Evolutionary conservation across 306 rosid species (phyloP), one percentile per base, ranked within the genome.

Genomic region (Myrica gale): DNA sequence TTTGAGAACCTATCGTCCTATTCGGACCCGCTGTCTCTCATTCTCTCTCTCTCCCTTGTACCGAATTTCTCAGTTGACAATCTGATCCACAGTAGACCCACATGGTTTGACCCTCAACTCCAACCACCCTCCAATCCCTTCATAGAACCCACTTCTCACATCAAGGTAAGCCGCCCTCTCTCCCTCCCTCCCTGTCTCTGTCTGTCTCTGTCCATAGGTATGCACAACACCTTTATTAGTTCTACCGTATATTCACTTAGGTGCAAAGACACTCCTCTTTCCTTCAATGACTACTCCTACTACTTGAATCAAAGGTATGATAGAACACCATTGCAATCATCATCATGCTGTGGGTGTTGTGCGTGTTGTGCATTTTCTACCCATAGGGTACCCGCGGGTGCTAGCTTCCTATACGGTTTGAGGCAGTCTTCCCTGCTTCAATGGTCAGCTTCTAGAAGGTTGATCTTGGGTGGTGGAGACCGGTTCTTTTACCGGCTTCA

Each of bases 381-480:
- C 20, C 80, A 75, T 13, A 84, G 85, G 86, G 75, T 83, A 51
- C 70, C 90, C 69, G 12, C 78, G 57, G 80, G 69, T 76, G 72
- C 89, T 74, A 74, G 79, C 74, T 78, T 78, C 81, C 72, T 88
- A 11, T 85, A 70, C 85, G 99, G 98, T 54, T 79, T 89, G 82
- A 90, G 93, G 87, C 99, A 96, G 71, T 92, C 92, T 57, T 48
- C 90, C 51, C 70, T 95, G 80, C 91, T 95, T 83, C 97, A 85
- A 48, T 78, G 89, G 85, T 81, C 96, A 37, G 85, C 86, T 72
- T 85, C 85, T 79, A 90, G 92, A 83, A 90, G 91, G 86, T 74
- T 96, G 84, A 74, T 86, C 74, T 83, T 90, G 82, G 83, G 87
- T 44, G 74, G 83, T 23, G 71, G 85, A 44, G 86, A 89, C 61